Base-by-base conservation (phyloP, 495 filamentous ascomycete species). In the Zalerion maritima region DNA sequence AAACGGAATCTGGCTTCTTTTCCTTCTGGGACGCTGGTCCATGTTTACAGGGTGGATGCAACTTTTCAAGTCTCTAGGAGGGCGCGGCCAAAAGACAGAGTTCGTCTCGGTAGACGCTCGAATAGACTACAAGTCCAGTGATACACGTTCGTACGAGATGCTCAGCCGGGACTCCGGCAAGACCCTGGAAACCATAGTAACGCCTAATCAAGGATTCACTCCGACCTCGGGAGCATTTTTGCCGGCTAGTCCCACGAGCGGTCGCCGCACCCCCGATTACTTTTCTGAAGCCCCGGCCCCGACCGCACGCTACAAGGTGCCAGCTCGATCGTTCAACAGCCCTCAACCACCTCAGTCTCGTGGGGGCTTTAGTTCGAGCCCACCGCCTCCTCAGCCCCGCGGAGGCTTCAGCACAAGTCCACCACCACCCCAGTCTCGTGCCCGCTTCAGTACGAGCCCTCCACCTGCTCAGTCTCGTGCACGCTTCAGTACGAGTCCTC, bases 61-160 rank as follows among this genome's bases (percentile, higher is more conserved):
- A 7, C 46, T 87, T 22, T 53, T 79, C 43, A 52, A 54, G 13
- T 40, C 54, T 13, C 41, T 41, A 17, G 22, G 33, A 46, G 34
- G 59, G 67, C 32, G 38, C 31, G 34, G 50, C 35, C 35, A 46
- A 58, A 45, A 67, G 57, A 41, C 51, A 54, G 89, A 96, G 42
- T 96, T 92, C 41, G 83, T 92, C 37, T 86, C 80, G 9, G 77
- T 77, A 13, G 87, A 94, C 40, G 85, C 83, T 14, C 68, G 71
- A 34, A 52, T 64, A 27, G 38, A 52, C 50, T 57, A 66, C 46
- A 55, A 71, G 42, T 67, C 74, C 32, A 57, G 64, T 45, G 71
- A 79, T 32, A 58, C 64, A 41, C 70, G 72, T 54, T 71, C 74
- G 40, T 91, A 84, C 64, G 82, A 93, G 57, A 85, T 92, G 75